phyloP scores from a whole-genome alignment of 2,329 filamentous ascomycete genomes.

The Rutstroemia sydowiana region DNA sequence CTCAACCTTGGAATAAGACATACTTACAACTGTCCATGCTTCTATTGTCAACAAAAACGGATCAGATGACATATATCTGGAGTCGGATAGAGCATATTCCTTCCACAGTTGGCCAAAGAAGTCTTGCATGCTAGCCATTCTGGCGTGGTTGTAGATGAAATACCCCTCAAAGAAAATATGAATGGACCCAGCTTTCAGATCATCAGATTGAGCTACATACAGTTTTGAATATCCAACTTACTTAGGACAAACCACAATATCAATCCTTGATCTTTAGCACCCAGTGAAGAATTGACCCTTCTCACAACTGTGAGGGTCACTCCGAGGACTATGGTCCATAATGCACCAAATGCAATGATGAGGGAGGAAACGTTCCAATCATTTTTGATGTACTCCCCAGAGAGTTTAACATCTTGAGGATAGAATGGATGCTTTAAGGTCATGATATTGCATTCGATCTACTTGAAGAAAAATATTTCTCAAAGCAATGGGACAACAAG shows the following conservation, averaged over 20 bases:
- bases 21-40: slow-evolving; percentile 38
- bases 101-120: slow-evolving; percentile 51
- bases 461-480: neutral
- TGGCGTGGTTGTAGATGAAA: slow-evolving; percentile 39
- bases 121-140: slow-evolving; percentile 35
- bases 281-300: slow-evolving; percentile 19
- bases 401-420: slow-evolving; percentile 19
- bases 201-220: slow-evolving; percentile 25
- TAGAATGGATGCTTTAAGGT: slow-evolving; percentile 22
- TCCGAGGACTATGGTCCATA: slow-evolving; percentile 17
- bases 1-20: neutral
- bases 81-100: slow-evolving; percentile 50
- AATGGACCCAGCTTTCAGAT: slow-evolving; percentile 26
- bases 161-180: slow-evolving; percentile 35
- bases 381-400: slow-evolving; percentile 22
- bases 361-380: slow-evolving; percentile 17
- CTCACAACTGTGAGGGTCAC: slow-evolving; percentile 12
- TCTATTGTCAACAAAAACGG: slow-evolving; percentile 49
- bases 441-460: slow-evolving; percentile 3
- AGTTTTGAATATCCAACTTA: slow-evolving; percentile 37
- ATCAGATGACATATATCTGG: slow-evolving; percentile 46
- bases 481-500: neutral
- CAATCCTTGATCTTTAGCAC: slow-evolving; percentile 17
- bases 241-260: slow-evolving; percentile 28
- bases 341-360: slow-evolving; percentile 19